A percentile compares a stretch with the other conserved stretches of the same genome.
Evolutionary conservation across 352 stramenopile genomes (phyloP).

Genomic region (Pythium rishiriense): DNA sequence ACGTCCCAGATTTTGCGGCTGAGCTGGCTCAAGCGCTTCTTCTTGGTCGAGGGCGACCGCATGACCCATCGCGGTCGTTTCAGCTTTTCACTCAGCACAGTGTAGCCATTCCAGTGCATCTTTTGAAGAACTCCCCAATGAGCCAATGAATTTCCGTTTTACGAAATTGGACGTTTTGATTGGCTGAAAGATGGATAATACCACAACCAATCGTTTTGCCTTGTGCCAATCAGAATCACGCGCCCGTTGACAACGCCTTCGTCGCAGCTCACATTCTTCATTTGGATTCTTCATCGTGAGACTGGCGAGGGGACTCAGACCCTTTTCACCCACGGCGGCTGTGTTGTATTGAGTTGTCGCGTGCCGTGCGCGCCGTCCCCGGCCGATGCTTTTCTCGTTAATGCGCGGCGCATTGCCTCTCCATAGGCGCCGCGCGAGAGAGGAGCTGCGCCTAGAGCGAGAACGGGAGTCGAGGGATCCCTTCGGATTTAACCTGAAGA

Average conservation of each 20-base stretch:
- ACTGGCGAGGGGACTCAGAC: neutral
- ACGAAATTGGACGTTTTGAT: neutral
- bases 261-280: conserved; percentile 9
- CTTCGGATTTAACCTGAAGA: conserved; percentile 52
- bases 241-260: neutral
- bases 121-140: neutral
- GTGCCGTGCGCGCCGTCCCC: neutral
- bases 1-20: conserved; percentile 51
- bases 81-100: neutral
- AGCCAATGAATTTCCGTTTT: conserved; percentile 3
- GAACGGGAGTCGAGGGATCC: conserved; percentile 53
- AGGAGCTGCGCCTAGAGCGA: conserved; percentile 36
- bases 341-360: neutral
- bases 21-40: conserved; percentile 46
- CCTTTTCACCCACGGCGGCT: neutral
- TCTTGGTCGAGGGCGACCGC: conserved; percentile 43
- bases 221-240: conserved; percentile 7
- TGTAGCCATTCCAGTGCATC: conserved; percentile 15
- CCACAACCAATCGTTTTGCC: conserved; percentile 18
- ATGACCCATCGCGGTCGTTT: conserved; percentile 44
- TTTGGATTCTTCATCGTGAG: conserved; percentile 7
- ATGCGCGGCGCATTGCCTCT: conserved; percentile 24
- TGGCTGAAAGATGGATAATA: conserved; percentile 11
- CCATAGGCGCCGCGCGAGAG: conserved; percentile 24
- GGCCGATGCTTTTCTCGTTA: conserved; percentile 31